phyloP scores from a whole-genome alignment of 495 filamentous ascomycete genomes.

The Daldinia vernicosa region DNA sequence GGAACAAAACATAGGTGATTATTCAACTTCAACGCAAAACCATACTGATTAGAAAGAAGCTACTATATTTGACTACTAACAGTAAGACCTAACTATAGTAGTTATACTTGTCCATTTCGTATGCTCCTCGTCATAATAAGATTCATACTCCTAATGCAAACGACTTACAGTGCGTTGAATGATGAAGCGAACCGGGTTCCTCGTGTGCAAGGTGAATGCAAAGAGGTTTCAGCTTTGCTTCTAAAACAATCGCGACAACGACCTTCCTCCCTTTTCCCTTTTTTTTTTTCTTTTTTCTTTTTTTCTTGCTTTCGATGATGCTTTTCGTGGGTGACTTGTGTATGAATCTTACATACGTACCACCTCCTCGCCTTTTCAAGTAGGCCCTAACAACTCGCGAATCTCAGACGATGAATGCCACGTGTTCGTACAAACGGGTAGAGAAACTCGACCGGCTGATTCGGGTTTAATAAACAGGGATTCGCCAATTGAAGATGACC shows the following conservation, averaged over 20 bases:
- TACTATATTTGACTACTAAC: no score
- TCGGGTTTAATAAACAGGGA: background rate
- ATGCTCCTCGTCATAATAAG: background rate
- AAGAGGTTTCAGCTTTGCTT: background rate
- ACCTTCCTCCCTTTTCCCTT: no score
- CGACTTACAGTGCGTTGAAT: background rate
- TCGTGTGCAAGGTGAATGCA: background rate
- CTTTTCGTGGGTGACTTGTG: background rate
- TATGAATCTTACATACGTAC: background rate
- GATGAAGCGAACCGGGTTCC: background rate
- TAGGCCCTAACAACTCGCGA: background rate
- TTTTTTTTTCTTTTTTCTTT: background rate
- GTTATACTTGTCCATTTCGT: background rate
- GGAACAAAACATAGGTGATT: background rate
- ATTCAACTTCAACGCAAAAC: background rate
- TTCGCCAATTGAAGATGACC: background rate
- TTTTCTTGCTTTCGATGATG: background rate
- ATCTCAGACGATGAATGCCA: background rate
- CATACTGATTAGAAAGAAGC: background rate
- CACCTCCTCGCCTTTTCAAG: background rate
- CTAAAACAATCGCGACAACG: no score
- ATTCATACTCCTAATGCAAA: background rate
- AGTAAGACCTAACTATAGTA: background rate
- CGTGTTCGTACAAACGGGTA: background rate
- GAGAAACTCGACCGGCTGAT: background rate